Base-by-base conservation (phyloP, 2,329 filamentous ascomycete species). In the Diaporthe humulicola region DNA sequence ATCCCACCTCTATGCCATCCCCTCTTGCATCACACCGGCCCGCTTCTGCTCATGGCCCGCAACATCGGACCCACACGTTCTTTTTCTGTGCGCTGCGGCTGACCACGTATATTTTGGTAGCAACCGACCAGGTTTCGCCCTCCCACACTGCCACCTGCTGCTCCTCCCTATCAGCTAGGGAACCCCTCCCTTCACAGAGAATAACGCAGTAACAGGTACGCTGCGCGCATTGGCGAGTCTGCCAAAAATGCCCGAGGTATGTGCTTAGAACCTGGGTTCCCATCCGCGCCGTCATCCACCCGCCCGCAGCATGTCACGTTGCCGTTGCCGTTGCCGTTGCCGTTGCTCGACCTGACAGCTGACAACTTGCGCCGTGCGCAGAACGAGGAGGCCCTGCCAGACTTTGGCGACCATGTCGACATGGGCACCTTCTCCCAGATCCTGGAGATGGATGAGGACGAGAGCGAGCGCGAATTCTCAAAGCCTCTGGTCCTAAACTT, bases 361-460 rank as follows among this genome's bases (percentile, higher is more conserved):
- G 70, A 72, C 70, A 45, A 40, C 48, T 54, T 42, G 48, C 25
- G 45, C 22, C n/a, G 40, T 17, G 50, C 40, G 15, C 42, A 75
- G 74, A 75, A 70, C 64, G 74, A 75, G 60, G 74, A 75, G 38
- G 87, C 84, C 76, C 83, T 91, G 80, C 87, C 88, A 75, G 90
- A 94, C 75, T 90, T 95, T 78, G 92, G 91, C 75, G 94, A 97
- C 78, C 89, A 89, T 82, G 92, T 99, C 84, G 96, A 98, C 83
- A 86, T 88, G 76, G 83, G 85, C 73, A 98, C 95, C 73, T 99
- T 99, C 81, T 92, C 93, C 80, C 97, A 98, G 87, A 98, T 99
- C 83, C 91, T 98, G 77, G 97, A 98, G 85, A 98, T 99, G 96
- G 97, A 99, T 83, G 97, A 98, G 77, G 94, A 94, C 77, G 93